These are phyloP conservation scores for Manihot esculenta DNA, from an alignment of 441 rosid genomes.

Conservation along the genomic window DNA sequence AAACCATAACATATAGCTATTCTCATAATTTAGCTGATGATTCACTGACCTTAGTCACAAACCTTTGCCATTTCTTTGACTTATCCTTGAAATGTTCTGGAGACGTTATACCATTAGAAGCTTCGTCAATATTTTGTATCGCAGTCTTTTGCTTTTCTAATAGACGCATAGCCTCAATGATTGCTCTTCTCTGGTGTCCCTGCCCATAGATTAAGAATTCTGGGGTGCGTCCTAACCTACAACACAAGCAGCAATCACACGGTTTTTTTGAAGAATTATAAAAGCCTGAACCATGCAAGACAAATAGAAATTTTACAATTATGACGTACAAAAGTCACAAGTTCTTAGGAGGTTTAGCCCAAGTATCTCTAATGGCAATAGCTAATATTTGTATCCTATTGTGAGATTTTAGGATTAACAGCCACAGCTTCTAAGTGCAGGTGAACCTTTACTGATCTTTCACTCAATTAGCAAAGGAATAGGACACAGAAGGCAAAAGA, in stretches of 20 bases:
- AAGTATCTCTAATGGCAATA: neutral
- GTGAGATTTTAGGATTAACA: neutral
- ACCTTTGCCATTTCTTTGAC: conserved; percentile 94
- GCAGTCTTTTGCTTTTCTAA: conserved; percentile 55
- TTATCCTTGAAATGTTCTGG: conserved; percentile 65
- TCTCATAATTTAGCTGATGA: neutral
- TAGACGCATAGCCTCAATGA: conserved; percentile 86
- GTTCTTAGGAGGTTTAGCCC: neutral
- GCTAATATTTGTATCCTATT: neutral
- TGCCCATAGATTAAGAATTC: conserved; percentile 90
- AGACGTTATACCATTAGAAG: conserved; percentile 34
- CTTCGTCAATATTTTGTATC: conserved; percentile 33
- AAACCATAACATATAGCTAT: neutral
- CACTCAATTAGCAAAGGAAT: conserved; percentile 6
- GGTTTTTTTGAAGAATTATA: neutral
- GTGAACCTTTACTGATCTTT: conserved; percentile 3
- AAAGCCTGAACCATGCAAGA: conserved; percentile 10
- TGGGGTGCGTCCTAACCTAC: conserved; percentile 78
- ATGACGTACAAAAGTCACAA: neutral
- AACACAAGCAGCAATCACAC: conserved; percentile 16
- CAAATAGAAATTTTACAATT: neutral
- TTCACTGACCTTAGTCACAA: conserved; percentile 74
- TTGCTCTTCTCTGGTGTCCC: conserved; percentile 94
- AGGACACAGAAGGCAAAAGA: conserved; percentile 16
- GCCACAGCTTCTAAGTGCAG: neutral